Conservation (phyloP, 2,329 filamentous ascomycete genomes). For the Nemania sp. region DNA sequence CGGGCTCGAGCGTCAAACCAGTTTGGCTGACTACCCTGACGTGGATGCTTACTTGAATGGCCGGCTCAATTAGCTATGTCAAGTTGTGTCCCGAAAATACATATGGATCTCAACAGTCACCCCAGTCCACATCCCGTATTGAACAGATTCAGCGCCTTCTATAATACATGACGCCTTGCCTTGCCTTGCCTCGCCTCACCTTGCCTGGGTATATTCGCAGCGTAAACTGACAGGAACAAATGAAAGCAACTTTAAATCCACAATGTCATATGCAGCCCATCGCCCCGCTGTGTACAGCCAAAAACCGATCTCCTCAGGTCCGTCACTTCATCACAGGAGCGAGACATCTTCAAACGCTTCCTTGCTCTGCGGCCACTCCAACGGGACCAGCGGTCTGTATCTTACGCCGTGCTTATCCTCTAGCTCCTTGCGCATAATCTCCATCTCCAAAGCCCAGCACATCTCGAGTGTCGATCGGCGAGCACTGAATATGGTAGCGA, state of each 20-base stretch:
- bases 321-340: conserved; percentile 28
- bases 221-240: conserved; percentile 14
- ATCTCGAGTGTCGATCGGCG: conserved; percentile 50
- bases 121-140: no score
- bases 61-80: neutral
- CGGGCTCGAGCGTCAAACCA: neutral
- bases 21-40: neutral
- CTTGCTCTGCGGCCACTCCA: conserved; percentile 47
- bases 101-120: neutral
- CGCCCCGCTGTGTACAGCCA: neutral
- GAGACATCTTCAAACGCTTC: conserved; percentile 31
- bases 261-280: conserved; percentile 5
- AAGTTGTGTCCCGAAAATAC: neutral
- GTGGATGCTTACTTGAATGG: no score
- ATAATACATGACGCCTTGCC: conserved; percentile 21
- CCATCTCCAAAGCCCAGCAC: conserved; percentile 57
- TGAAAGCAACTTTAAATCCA: conserved; percentile 16
- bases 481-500: conserved; percentile 49
- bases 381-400: conserved; percentile 46
- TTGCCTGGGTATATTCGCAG: conserved; percentile 20
- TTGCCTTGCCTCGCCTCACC: no score
- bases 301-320: neutral
- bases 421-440: conserved; percentile 57
- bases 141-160: conserved; percentile 10
- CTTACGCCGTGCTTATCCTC: conserved; percentile 48